These are phyloP conservation scores for Annona squamosa DNA, from an alignment of 164 flowering plant species.

Conservation along the genomic window DNA sequence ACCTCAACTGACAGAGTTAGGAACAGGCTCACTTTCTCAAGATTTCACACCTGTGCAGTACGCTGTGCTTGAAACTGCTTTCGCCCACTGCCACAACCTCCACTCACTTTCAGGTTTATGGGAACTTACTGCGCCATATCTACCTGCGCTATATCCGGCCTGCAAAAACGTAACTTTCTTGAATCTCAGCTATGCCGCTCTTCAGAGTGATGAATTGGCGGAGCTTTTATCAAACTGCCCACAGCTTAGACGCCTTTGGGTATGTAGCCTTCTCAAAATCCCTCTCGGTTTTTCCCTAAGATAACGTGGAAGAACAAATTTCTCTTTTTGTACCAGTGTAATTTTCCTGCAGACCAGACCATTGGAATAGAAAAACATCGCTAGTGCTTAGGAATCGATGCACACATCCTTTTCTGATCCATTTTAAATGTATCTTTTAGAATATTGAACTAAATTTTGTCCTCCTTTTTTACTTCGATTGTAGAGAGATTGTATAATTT, in stretches of 20 bases:
- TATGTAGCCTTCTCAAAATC: slow-evolving; percentile 4
- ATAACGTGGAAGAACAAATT: too few relatives aligned
- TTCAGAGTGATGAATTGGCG: slow-evolving; percentile 48
- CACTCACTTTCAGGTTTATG: slow-evolving; percentile 63
- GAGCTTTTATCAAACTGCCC: slow-evolving; percentile 26
- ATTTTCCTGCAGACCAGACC: neutral
- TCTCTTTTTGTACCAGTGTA: neutral
- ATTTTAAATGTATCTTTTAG: too few relatives aligned
- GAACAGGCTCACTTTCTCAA: slow-evolving; percentile 61
- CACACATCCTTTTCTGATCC: too few relatives aligned
- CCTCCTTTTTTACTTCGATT: too few relatives aligned
- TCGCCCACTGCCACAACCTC: slow-evolving; percentile 43
- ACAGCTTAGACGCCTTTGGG: slow-evolving; percentile 30
- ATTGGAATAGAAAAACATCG: neutral
- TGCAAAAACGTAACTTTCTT: slow-evolving; percentile 54
- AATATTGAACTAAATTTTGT: too few relatives aligned
- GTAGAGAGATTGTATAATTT: too few relatives aligned
- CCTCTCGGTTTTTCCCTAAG: too few relatives aligned
- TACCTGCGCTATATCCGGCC: slow-evolving; percentile 51
- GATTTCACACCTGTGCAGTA: slow-evolving; percentile 36
- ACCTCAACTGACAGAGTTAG: slow-evolving; percentile 58
- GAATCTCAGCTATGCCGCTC: slow-evolving; percentile 56
- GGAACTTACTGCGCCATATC: slow-evolving; percentile 43
- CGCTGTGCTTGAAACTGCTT: slow-evolving; percentile 38
- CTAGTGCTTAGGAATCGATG: too few relatives aligned